These are phyloP conservation scores for Mycogone perniciosa DNA, from an alignment of 2,329 filamentous ascomycete genomes.

Conservation along the genomic window DNA sequence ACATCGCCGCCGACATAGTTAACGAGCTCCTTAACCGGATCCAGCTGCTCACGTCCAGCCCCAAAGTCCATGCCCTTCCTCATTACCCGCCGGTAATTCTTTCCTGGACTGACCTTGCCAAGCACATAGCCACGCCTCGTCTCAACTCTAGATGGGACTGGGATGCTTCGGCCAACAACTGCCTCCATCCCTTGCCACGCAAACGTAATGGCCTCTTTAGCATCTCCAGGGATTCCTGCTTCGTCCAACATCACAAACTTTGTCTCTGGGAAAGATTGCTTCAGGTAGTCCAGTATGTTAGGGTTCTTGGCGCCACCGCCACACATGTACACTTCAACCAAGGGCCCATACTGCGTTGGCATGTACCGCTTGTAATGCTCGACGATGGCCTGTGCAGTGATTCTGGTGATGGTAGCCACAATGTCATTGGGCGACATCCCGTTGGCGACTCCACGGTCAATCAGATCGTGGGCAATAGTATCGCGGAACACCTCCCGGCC, in stretches of 20 bases:
- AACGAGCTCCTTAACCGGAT: conserved; percentile 43
- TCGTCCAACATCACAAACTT: conserved; percentile 50
- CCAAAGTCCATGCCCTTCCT: conserved; percentile 47
- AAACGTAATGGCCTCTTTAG: conserved; percentile 51
- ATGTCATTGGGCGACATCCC: conserved; percentile 44
- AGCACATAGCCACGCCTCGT: conserved; percentile 45
- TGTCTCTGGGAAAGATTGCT: conserved; percentile 40
- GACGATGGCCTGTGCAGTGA: conserved; percentile 54
- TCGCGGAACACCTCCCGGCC: conserved; percentile 55
- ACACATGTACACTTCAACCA: conserved; percentile 55
- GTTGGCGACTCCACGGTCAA: conserved; percentile 38
- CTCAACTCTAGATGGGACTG: conserved; percentile 47
- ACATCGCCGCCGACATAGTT: conserved; percentile 43
- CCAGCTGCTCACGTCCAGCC: conserved; percentile 33
- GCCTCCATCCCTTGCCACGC: conserved; percentile 57
- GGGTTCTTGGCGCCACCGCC: conserved; percentile 53
- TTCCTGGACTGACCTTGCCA: conserved; percentile 48
- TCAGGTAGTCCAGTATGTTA: conserved; percentile 49
- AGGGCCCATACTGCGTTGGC: conserved; percentile 27
- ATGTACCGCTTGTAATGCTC: conserved; percentile 42
- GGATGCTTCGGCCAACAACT: conserved; percentile 47
- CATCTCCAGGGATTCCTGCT: conserved; percentile 48
- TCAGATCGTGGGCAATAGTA: conserved; percentile 45
- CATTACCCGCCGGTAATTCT: conserved; percentile 49
- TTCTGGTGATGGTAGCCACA: conserved; percentile 52